Conservation (phyloP, 192 early-diverging fungal species). For the Coemansia biformis region DNA sequence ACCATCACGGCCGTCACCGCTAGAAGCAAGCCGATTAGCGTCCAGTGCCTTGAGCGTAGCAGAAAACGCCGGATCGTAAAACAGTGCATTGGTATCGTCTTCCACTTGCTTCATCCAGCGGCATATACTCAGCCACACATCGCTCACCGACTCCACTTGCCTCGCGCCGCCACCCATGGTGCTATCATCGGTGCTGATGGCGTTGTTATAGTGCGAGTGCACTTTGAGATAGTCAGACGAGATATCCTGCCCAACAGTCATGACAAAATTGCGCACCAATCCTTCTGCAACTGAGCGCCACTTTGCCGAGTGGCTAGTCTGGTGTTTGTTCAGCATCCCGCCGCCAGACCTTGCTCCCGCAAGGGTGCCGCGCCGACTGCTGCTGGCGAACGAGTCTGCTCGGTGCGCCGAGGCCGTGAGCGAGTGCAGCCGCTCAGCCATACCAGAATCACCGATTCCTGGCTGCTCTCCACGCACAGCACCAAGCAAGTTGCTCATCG, state of each 20-base stretch:
- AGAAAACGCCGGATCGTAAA: constrained; percentile 42
- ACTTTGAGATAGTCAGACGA: constrained; percentile 30
- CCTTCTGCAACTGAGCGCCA: constrained; percentile 37
- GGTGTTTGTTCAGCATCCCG: constrained; percentile 8
- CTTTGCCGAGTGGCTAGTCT: constrained; percentile 18
- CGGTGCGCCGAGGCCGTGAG: constrained; percentile 19
- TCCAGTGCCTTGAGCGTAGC: constrained; percentile 25
- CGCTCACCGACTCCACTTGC: constrained; percentile 14
- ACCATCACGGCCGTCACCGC: too few species aligned
- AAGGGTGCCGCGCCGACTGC: constrained; percentile 9
- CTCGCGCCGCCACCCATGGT: background rate
- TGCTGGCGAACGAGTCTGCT: constrained; percentile 40
- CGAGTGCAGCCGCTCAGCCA: constrained; percentile 21
- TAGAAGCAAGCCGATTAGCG: too few species aligned
- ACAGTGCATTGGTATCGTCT: constrained; percentile 42
- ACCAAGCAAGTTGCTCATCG: constrained; percentile 21
- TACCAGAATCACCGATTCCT: background rate
- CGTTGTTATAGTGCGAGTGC: constrained; percentile 13
- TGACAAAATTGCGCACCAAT: constrained; percentile 39
- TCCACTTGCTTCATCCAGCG: constrained; percentile 44
- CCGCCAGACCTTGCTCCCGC: background rate
- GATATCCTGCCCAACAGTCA: constrained; percentile 46
- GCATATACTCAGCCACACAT: constrained; percentile 41
- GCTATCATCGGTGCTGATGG: too few species aligned
- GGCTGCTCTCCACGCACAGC: too few species aligned